Conservation (phyloP, 805 yeast species). For the Yarrowia sp. region DNA sequence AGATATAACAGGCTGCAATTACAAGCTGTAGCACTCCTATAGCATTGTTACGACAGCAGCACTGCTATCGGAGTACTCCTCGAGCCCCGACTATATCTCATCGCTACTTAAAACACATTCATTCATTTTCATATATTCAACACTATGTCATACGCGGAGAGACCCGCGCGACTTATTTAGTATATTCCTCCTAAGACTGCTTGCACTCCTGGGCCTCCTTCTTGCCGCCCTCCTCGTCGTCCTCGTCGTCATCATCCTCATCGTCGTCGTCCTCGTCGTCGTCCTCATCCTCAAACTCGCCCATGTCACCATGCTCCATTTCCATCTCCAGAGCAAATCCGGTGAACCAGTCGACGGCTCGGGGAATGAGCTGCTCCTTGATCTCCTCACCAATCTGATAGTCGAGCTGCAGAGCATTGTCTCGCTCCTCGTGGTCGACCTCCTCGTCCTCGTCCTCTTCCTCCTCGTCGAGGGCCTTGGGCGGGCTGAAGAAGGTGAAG, state of each 20-base stretch:
- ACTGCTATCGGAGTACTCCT: too few species aligned
- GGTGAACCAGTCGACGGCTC: constrained; percentile 98
- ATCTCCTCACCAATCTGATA: constrained; percentile 95
- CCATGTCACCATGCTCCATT: constrained; percentile 59
- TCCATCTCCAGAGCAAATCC: constrained; percentile 90
- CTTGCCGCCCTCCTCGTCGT: constrained; percentile 47
- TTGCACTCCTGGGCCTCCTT: constrained; percentile 61
- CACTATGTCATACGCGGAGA: constrained; percentile 10
- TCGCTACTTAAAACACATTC: too few species aligned
- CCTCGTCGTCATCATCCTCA: constrained; percentile 61
- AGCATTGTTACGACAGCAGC: too few species aligned
- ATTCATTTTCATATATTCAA: constrained; percentile 8
- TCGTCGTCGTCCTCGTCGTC: constrained; percentile 60
- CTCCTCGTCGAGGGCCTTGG: constrained; percentile 65
- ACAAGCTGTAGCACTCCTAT: too few species aligned
- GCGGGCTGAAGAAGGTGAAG: constrained; percentile 95
- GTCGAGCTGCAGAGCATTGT: constrained; percentile 65
- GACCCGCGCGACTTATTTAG: neutral
- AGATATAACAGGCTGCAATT: too few species aligned
- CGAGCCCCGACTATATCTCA: too few species aligned
- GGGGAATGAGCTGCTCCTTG: constrained; percentile 91
- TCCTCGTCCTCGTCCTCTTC: constrained; percentile 55
- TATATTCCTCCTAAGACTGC: constrained; percentile 43
- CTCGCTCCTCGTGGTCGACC: constrained; percentile 68
- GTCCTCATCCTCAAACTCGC: constrained; percentile 59